Base-by-base conservation (phyloP, 2,329 filamentous ascomycete genomes). In the Stagonosporopsis cucurbitacearum region DNA sequence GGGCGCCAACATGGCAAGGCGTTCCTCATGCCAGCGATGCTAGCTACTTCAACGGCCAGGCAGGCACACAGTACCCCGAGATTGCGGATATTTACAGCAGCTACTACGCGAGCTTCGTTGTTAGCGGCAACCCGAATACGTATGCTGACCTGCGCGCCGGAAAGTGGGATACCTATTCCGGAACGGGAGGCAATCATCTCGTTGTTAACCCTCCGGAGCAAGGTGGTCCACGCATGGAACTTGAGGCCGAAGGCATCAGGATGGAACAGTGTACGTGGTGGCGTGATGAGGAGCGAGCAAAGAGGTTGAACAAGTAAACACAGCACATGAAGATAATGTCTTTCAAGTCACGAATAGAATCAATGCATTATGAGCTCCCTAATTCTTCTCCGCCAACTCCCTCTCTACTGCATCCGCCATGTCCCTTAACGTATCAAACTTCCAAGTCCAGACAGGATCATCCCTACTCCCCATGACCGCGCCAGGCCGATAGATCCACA, bases 401-500 rank as follows among this genome's bases (percentile, higher is more conserved):
- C 66, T 75, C 65, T 68, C 85, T 78, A 50, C 79, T 12, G 81
- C 80, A 71, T 84, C 82, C 0, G 85, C 87, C 79, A 89, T 82
- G 44, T 87, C 85, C 2, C 77, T 81, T 59, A 89, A 67, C 0
- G 80, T 86, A 36, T 80, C 77, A 69, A 88, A 86, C 63, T 80
- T 81, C 82, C 84, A 88, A 30, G 74, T 66, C 55, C 57, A 69
- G 15, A 77, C 74, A 7, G 75, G 76, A 33, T 79, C 77, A 1
- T 76, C 66, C 43, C 78, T 67, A 43, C 78, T 80, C 1, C 79
- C 80, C 78, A 81, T 81, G 8, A 69, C 65, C 7, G 72, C 66
- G 0, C 77, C 82, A 1, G 79, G 79, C 32, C 86, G 75, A 52
- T 82, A 82, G 64, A 91, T 90, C 87, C 87, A 92, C 17, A 82